Evolutionary conservation across 2,329 filamentous ascomycete species (phyloP).

Genomic region (Elsinoe ampelina): DNA sequence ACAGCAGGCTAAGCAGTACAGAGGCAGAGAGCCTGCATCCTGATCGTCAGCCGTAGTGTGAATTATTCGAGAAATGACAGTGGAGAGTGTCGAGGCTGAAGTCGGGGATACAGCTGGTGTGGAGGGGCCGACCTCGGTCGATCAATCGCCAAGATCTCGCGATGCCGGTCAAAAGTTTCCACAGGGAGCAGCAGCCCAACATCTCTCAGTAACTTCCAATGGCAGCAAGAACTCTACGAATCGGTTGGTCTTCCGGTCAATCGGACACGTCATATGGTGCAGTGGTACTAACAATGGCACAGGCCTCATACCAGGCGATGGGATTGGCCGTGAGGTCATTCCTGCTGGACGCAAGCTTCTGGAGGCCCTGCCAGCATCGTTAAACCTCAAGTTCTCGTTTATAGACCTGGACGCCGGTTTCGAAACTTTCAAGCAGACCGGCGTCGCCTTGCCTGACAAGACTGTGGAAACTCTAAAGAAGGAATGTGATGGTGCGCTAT

Average conservation of each 20-base stretch:
- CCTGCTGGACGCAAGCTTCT: constrained; percentile 83
- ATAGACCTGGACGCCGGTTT: constrained; percentile 88
- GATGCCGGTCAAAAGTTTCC: constrained; percentile 1
- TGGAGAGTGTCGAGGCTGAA: background rate
- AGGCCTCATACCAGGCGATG: constrained; percentile 96
- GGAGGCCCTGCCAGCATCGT: constrained; percentile 83
- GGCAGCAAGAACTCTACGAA: constrained; percentile 58
- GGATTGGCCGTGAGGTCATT: constrained; percentile 97
- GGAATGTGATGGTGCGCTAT: constrained; percentile 92
- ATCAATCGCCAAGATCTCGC: constrained; percentile 3
- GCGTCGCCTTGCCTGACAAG: constrained; percentile 76
- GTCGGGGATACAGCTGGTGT: background rate
- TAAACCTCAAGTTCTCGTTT: constrained; percentile 89
- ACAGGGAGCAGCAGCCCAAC: background rate
- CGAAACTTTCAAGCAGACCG: constrained; percentile 84
- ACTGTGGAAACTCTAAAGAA: constrained; percentile 82
- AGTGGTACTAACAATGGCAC: constrained; percentile 14
- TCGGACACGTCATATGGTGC: background rate
- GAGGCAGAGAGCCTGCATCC: background rate
- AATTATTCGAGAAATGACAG: background rate
- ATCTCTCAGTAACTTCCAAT: constrained; percentile 30
- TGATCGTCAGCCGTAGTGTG: background rate
- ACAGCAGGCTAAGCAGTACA: too few species aligned
- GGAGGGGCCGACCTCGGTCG: constrained; percentile 6
- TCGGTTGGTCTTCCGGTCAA: constrained; percentile 44